These are phyloP conservation scores for Tolypocladium capitatum DNA, from an alignment of 2,329 filamentous ascomycete genomes.

Conservation along the genomic window DNA sequence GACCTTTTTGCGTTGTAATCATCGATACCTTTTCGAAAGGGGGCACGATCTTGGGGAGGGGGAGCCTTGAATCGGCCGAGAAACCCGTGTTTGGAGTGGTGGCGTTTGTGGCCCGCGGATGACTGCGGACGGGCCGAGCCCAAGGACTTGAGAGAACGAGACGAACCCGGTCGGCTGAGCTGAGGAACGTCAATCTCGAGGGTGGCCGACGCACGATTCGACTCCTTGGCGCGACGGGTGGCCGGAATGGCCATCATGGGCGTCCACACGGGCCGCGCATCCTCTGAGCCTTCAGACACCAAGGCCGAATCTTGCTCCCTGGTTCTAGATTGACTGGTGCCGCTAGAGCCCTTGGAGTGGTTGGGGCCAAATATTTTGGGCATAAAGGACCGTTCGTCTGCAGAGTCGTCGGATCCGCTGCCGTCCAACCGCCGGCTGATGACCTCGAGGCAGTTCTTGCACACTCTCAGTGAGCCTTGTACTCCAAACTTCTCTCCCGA, in stretches of 20 bases:
- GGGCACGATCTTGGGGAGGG: conserved; percentile 65
- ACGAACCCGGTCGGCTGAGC: conserved; percentile 82
- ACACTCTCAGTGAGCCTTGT: conserved; percentile 71
- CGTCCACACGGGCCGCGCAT: conserved; percentile 43
- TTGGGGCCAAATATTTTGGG: conserved; percentile 48
- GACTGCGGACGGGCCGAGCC: conserved; percentile 60
- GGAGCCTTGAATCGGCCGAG: conserved; percentile 58
- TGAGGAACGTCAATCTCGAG: conserved; percentile 81
- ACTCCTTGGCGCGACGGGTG: conserved; percentile 54
- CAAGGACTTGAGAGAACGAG: conserved; percentile 70
- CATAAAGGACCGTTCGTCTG: conserved; percentile 59
- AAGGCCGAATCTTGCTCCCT: conserved; percentile 27
- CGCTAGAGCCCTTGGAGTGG: conserved; percentile 28
- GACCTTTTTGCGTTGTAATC: conserved; percentile 54
- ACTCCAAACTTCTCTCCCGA: conserved; percentile 80
- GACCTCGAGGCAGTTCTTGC: conserved; percentile 82
- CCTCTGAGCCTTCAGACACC: conserved; percentile 28
- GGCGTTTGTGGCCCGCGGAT: conserved; percentile 60
- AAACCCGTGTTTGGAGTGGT: conserved; percentile 78
- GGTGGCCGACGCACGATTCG: conserved; percentile 75
- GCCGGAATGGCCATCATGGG: conserved; percentile 61
- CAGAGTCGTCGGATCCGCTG: conserved; percentile 76
- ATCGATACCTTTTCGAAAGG: conserved; percentile 62
- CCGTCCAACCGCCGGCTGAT: conserved; percentile 84
- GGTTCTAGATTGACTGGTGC: conserved; percentile 16